Evolutionary conservation across 306 rosid genomes (phyloP).

Genomic region (Albizia julibrissin): DNA sequence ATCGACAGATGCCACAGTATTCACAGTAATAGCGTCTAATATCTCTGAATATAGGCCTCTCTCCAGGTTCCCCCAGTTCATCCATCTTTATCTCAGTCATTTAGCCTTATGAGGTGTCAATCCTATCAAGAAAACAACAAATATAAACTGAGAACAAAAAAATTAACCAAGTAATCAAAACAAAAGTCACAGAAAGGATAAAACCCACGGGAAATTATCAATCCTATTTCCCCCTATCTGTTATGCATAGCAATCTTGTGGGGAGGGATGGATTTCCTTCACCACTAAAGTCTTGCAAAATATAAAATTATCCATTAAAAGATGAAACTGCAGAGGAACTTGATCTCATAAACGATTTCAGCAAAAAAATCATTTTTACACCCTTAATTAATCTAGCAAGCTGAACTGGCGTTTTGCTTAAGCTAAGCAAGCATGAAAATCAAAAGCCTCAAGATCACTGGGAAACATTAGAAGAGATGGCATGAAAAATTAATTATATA

Average conservation of each 20-base stretch:
- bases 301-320: not conserved
- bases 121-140: not conserved
- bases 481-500: not conserved
- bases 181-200: not conserved
- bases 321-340: not conserved
- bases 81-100: slow-evolving; percentile 35
- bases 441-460: not conserved
- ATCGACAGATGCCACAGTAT: slow-evolving; percentile 69
- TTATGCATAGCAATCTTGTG: not conserved
- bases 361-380: not conserved
- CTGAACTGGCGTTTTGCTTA: not conserved
- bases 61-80: slow-evolving; percentile 31
- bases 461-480: not conserved
- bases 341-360: not conserved
- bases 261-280: not conserved
- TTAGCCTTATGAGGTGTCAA: not conserved
- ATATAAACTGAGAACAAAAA: not conserved
- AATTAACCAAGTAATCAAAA: not conserved
- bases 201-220: not conserved
- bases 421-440: not conserved
- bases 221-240: not conserved
- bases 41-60: slow-evolving; percentile 49
- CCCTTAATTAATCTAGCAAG: not conserved
- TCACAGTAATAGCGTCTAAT: slow-evolving; percentile 64
- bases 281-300: not conserved